These are phyloP conservation scores for Nemania sp. DNA, from an alignment of 2,329 filamentous ascomycete genomes.

Conservation along the genomic window DNA sequence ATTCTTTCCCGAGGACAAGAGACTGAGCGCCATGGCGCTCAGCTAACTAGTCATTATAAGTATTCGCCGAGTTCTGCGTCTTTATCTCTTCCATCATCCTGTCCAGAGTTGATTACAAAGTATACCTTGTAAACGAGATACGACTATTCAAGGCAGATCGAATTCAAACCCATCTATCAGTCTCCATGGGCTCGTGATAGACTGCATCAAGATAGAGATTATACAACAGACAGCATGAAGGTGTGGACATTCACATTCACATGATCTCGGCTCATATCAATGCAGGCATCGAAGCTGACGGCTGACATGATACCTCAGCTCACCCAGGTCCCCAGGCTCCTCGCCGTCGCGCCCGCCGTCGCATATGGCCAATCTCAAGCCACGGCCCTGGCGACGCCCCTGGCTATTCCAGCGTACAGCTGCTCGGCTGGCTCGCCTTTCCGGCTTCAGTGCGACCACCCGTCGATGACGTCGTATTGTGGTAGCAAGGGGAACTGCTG, in stretches of 20 bases:
- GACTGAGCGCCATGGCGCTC: too few species aligned
- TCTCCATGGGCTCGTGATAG: neutral
- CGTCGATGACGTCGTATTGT: conserved; percentile 7
- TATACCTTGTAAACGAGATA: too few species aligned
- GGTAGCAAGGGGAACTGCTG: conserved; percentile 6
- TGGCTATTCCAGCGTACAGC: neutral
- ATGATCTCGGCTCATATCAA: neutral
- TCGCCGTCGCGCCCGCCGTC: neutral
- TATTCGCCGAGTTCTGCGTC: too few species aligned
- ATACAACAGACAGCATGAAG: neutral
- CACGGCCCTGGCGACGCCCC: neutral
- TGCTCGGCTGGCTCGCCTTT: neutral
- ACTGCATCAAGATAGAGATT: neutral
- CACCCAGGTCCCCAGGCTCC: neutral
- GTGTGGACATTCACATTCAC: neutral
- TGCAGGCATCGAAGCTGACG: neutral
- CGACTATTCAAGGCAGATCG: neutral
- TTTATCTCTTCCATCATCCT: too few species aligned
- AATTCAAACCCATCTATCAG: neutral
- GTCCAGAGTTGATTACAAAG: too few species aligned
- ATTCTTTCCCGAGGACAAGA: neutral
- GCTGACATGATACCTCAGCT: too few species aligned
- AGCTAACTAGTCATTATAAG: too few species aligned
- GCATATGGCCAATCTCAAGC: neutral
- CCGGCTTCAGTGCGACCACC: conserved; percentile 8